These are phyloP conservation scores for Ceratobasidium sp. DNA, from an alignment of 1,284 basidiomycete species.

Conservation along the genomic window DNA sequence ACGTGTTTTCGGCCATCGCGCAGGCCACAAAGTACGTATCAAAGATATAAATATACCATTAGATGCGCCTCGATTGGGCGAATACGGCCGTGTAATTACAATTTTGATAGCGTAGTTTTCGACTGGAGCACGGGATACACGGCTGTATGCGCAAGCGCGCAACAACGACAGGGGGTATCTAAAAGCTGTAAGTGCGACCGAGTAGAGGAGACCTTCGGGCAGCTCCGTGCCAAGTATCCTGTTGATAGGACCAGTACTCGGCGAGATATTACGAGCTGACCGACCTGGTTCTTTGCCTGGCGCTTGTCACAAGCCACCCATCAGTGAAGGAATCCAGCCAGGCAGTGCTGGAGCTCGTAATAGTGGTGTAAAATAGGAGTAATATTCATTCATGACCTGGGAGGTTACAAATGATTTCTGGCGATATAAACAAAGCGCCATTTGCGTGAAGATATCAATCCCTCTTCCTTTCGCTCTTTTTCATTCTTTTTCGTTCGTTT, in stretches of 20 bases:
- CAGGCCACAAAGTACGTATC: constrained; percentile 19
- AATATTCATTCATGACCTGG: background rate
- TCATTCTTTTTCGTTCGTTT: too few species aligned
- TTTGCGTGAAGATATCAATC: too few species aligned
- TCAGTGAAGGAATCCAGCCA: too few species aligned
- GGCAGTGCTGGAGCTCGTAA: background rate
- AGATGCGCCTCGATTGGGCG: background rate
- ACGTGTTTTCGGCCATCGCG: background rate
- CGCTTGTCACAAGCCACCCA: background rate
- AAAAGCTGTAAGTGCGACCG: background rate
- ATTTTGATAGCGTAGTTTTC: background rate
- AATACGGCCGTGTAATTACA: background rate
- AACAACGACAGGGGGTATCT: background rate
- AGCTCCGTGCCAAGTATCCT: background rate
- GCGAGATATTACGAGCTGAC: too few species aligned
- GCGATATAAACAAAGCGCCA: too few species aligned
- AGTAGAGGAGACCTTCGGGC: background rate
- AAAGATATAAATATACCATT: background rate
- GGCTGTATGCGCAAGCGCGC: background rate
- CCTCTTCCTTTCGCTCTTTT: background rate
- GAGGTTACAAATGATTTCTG: background rate
- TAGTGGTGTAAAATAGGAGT: background rate
- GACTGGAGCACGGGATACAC: background rate
- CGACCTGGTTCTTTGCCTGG: too few species aligned
- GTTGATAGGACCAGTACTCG: background rate